Base-by-base conservation (phyloP, 768 basidiomycete species). In the Fistulinella prunicolor region DNA sequence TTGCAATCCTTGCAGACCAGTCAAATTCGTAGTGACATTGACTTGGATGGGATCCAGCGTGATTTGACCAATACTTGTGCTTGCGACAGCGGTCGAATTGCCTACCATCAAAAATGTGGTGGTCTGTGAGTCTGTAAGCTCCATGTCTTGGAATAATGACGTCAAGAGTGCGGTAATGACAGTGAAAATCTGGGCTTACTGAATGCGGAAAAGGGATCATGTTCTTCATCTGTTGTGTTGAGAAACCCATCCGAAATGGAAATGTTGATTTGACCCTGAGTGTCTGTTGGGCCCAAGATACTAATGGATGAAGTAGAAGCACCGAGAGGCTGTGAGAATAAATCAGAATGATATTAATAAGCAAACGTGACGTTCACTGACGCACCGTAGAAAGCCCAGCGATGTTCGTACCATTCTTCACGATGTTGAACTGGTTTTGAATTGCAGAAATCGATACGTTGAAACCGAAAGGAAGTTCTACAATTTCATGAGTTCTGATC, bases 381-480 rank as follows among this genome's bases (percentile, higher is more conserved):
- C 30, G 57, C 59, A 83, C 83, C 50, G 82, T 86, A 17, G 76
- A 73, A 42, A 89, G 71, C 9, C 75, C 77, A 17, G 81, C 84
- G 3, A 86, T 77, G 21, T 68, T 63, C 7, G 62, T 65, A 22
- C 75, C 75, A 53, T 81, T 75, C 56, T 72, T 75, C 20, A 77
- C 69, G 53, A 89, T 81, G 20, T 75, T 77, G 58, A 89, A 86
- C 26, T 73, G 66, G 56, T 89, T 88, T 59, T 78, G 69, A 26
- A 89, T 86, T 49, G 84, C 63, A 23, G 70, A 74, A 43, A 88
- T 79, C 1, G 69, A 67, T 16, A 86, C 8, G 22, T 67, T 67
- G 63, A 89, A 89, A 9, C 86, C 86, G 51, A 89, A 89, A 26
- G 86, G 86, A 30, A 89, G 66, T 53, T 76, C 84, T 85, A 49